Evolutionary conservation across 805 yeast species (phyloP).

Genomic region (Ogataea angusta): DNA sequence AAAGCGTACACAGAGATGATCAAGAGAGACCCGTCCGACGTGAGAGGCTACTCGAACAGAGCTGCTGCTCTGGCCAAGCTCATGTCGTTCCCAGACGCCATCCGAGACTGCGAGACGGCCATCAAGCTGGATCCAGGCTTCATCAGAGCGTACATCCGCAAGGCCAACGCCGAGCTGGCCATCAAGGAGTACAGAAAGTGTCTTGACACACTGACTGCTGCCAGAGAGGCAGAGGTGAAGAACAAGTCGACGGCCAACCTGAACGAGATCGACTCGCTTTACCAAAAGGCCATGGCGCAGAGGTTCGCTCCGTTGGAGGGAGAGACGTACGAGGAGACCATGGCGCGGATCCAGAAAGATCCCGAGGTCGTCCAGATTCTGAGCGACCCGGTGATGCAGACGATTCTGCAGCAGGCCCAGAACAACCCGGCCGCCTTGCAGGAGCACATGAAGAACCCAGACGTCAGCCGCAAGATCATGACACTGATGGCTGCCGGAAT

Average conservation of each 20-base stretch:
- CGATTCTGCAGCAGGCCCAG: conserved; percentile 89
- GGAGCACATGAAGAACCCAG: conserved; percentile 98
- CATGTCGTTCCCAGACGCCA: conserved; percentile 96
- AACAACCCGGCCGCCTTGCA: conserved; percentile 94
- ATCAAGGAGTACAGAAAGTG: conserved; percentile 83
- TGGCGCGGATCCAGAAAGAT: conserved; percentile 85
- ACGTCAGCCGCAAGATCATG: conserved; percentile 80
- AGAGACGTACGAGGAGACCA: conserved; percentile 91
- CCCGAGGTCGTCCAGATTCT: conserved; percentile 90
- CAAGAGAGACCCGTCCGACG: conserved; percentile 95
- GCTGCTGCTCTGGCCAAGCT: conserved; percentile 95
- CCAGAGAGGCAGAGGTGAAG: conserved; percentile 70
- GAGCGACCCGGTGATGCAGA: conserved; percentile 95
- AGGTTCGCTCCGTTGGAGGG: conserved; percentile 81
- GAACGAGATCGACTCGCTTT: conserved; percentile 78
- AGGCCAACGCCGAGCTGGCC: conserved; percentile 91
- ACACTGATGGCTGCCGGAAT: conserved; percentile 94
- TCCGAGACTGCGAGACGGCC: conserved; percentile 87
- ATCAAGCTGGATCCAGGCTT: conserved; percentile 84
- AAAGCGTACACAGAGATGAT: conserved; percentile 93
- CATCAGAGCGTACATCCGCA: conserved; percentile 93
- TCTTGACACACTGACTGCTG: conserved; percentile 75
- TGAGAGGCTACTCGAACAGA: conserved; percentile 95
- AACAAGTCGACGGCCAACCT: conserved; percentile 51
- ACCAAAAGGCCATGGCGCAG: conserved; percentile 69